Evolutionary conservation across 2,329 filamentous ascomycete genomes (phyloP), one percentile per base, ranked within the genome.

Genomic region (Cadophora sp.): DNA sequence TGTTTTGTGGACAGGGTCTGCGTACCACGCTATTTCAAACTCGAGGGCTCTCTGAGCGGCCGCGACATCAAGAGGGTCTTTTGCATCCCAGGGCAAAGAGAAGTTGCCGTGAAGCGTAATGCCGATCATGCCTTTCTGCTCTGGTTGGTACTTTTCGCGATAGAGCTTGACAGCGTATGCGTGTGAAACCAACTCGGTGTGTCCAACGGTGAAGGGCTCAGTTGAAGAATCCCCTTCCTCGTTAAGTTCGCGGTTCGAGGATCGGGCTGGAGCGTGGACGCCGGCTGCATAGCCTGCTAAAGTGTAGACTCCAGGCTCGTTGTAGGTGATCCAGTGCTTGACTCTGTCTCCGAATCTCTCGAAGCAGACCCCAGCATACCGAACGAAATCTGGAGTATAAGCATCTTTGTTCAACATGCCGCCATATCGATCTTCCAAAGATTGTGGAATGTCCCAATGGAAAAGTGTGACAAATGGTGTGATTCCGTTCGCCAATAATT

Each of bases 241-340:
- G 59, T 86, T 92, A 82, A 89, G 91, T 70, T 78, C 84, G 68
- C 92, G 87, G 80, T 95, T 89, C 70, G 91, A 93, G 14, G 89
- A 92, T 75, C 87, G 88, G n/a, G 92, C 93, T 1, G 93, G 93
- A 12, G 93, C 93, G 77, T 93, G 93, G 69, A 88, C 83, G 46
- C 93, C 93, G 37, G 86, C 87, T 77, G 86, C 91, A 80, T 94
- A 95, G 48, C 92, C 93, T 40, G 95, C 86, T 67, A 95, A 89
- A 67, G 91, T 88, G 73, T 89, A 92, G 80, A 92, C 95, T 87
- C 91, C 95, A 6, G 93, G 93, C 82, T 97, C 92, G 79, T 95
- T 95, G 82, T 94, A 93, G 27, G 92, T 95, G 78, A 94, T 92
- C 93, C 92, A 97, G 81, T 92, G 85, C 83, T 93, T 93, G 77